Conservation (phyloP, 495 filamentous ascomycete species). For the Neurospora tetrasperma region DNA sequence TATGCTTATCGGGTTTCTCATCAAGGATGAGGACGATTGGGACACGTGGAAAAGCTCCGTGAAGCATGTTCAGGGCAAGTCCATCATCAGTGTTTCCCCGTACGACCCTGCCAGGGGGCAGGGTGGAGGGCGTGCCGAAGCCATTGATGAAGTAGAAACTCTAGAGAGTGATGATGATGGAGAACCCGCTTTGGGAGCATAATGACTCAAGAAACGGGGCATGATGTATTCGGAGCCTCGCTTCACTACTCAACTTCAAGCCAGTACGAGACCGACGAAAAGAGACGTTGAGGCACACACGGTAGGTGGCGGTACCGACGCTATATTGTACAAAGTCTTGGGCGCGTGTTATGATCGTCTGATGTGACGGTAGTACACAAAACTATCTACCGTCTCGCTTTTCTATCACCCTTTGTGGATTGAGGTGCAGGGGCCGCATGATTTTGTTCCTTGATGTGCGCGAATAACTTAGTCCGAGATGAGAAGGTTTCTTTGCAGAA, state of each 20-base stretch:
- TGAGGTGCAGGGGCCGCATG: conserved; percentile 19
- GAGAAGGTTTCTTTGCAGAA: conserved; percentile 53
- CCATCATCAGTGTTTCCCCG: conserved; percentile 72
- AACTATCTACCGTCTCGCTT: conserved; percentile 12
- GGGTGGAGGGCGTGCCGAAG: conserved; percentile 51
- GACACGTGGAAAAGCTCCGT: conserved; percentile 63
- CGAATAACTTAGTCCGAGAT: conserved; percentile 64
- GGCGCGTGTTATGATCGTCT: background rate
- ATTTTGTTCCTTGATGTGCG: conserved; percentile 54
- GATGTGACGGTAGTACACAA: background rate
- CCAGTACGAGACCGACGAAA: background rate
- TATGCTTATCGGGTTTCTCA: conserved; percentile 96
- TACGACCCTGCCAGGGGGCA: conserved; percentile 47
- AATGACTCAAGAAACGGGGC: background rate
- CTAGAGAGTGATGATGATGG: conserved; percentile 59
- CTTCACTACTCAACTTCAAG: background rate
- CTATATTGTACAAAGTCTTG: background rate
- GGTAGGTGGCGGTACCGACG: background rate
- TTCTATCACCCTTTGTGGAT: conserved; percentile 10
- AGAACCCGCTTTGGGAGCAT: conserved; percentile 22
- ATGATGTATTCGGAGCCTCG: background rate
- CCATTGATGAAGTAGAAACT: conserved; percentile 83
- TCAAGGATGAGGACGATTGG: conserved; percentile 77
- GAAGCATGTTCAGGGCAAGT: conserved; percentile 61
- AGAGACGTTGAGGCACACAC: background rate